phyloP scores from a whole-genome alignment of 805 yeast genomes.

The Komagataella kurtzmanii region DNA sequence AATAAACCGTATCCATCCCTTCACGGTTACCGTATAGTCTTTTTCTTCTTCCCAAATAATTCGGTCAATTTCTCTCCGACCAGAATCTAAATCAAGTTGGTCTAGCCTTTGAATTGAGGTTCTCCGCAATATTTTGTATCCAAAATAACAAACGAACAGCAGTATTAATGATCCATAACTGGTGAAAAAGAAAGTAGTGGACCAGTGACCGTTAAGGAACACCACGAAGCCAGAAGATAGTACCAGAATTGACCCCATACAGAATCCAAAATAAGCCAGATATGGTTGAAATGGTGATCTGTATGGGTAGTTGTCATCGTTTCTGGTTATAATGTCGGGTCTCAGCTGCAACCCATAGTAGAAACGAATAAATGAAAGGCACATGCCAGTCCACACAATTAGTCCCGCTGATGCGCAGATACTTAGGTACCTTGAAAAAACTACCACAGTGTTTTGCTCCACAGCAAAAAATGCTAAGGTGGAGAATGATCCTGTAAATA shows the following conservation, averaged over 20 bases:
- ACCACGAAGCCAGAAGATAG: constrained; percentile 38
- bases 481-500: constrained; percentile 50
- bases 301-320: constrained; percentile 43
- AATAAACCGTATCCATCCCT: background rate
- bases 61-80: constrained; percentile 73
- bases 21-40: constrained; percentile 3
- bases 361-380: constrained; percentile 38
- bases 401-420: constrained; percentile 65
- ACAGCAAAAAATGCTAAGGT: constrained; percentile 48
- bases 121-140: constrained; percentile 43
- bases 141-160: constrained; percentile 27
- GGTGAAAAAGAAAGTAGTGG: constrained; percentile 33
- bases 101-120: constrained; percentile 57
- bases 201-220: constrained; percentile 34
- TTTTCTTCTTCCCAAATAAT: constrained; percentile 70
- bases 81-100: constrained; percentile 70
- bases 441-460: constrained; percentile 39
- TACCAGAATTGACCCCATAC: constrained; percentile 26
- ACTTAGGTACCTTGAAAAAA: constrained; percentile 55
- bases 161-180: constrained; percentile 39
- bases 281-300: constrained; percentile 43
- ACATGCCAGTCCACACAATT: constrained; percentile 66
- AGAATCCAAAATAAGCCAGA: constrained; percentile 32
- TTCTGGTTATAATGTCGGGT: constrained; percentile 41
- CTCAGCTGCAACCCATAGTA: constrained; percentile 38